A percentile compares a stretch with the other conserved stretches of the same genome.
phyloP scores from a whole-genome alignment of 2,329 filamentous ascomycete species.

The Fusarium avenaceum region DNA sequence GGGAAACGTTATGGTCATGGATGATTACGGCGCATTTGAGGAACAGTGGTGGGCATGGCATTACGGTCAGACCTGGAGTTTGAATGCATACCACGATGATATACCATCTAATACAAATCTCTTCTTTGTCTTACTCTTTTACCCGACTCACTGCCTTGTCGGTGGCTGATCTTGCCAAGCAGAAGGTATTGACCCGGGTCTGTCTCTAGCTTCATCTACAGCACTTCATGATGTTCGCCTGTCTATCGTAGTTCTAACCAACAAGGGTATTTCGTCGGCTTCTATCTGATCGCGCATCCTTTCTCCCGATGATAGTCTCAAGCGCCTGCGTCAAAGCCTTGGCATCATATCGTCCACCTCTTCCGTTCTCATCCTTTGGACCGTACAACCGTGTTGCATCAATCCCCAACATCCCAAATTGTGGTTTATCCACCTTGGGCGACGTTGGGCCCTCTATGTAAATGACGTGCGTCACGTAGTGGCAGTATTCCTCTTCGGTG shows the following conservation, averaged over 20 bases:
- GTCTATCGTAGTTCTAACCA: slow-evolving; percentile 39
- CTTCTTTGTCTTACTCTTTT: slow-evolving; percentile 7
- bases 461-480: slow-evolving; percentile 86
- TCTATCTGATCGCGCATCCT: slow-evolving; percentile 54
- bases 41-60: slow-evolving; percentile 25
- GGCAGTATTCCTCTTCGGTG: slow-evolving; percentile 64
- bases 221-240: too few species aligned
- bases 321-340: slow-evolving; percentile 80
- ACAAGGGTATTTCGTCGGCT: slow-evolving; percentile 62
- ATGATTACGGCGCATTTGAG: slow-evolving; percentile 20
- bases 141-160: background rate
- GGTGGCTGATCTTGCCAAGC: background rate
- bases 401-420: slow-evolving; percentile 76
- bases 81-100: slow-evolving; percentile 38
- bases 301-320: slow-evolving; percentile 79
- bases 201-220: background rate
- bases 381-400: slow-evolving; percentile 84
- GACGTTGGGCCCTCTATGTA: slow-evolving; percentile 80
- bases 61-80: slow-evolving; percentile 38
- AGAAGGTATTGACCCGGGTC: too few species aligned
- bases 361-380: slow-evolving; percentile 61
- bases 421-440: slow-evolving; percentile 76
- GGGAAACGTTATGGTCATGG: slow-evolving; percentile 9
- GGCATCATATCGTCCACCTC: slow-evolving; percentile 77
- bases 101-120: slow-evolving; percentile 39